Evolutionary conservation across 495 filamentous ascomycete genomes (phyloP), one percentile per base, ranked within the genome.

Genomic region (Xylaria nigripes): DNA sequence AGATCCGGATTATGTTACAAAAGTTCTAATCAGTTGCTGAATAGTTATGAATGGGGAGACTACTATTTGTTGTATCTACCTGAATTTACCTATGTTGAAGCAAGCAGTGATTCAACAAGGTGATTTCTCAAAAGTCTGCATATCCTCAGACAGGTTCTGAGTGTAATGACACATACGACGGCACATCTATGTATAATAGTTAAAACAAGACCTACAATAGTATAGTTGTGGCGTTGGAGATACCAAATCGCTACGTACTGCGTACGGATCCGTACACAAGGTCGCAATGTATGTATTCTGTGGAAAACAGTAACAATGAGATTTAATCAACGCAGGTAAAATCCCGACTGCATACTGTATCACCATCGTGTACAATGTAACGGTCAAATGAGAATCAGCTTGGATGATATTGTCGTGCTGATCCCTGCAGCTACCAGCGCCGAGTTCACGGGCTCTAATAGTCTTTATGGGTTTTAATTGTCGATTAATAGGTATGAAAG

Each of bases 371-470:
- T 13, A 7, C 36, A 18, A 6, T 18, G n/a, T 12, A 40, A 16
- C 18, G 3, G 32, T 36, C 32, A 36, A 8, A 15, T 36, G 15
- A 15, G 7, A 41, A 15, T 18, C 48, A 19, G 40, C 34, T 13
- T 4, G n/a, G 22, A 22, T 21, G n/a, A 27, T 40, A 41, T 32
- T 32, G 38, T 3, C 45, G n/a, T 18, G 36, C n/a, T n/a, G 18
- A 16, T 34, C 27, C 32, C 10, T 36, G 32, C 32, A 5, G 44
- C 29, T 18, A 34, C 45, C n/a, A 21, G 6, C n/a, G 25, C 27
- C 48, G 34, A 38, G 27, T 46, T 45, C 50, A 56, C 53, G 38
- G 48, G 53, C 27, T 54, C 51, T 32, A 34, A 44, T 56, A 56
- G 10, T 2, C 46, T 25, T 18, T 40, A 27, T 56, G 18, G 10